These are phyloP conservation scores for Lentinula boryana DNA, from an alignment of 768 basidiomycete species.

Conservation along the genomic window DNA sequence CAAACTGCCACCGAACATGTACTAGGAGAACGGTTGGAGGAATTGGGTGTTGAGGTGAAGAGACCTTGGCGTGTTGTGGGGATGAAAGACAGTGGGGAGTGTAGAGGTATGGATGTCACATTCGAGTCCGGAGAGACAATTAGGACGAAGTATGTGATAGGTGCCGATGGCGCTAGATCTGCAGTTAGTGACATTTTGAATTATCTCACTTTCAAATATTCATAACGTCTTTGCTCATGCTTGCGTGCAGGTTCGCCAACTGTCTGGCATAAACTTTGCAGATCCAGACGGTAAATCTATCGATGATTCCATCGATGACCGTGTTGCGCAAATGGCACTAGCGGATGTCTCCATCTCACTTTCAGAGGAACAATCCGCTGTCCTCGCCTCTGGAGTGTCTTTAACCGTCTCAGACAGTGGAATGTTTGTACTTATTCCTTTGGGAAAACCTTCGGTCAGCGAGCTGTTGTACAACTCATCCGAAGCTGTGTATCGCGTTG, in stretches of 20 bases:
- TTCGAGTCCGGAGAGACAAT: conserved; percentile 1
- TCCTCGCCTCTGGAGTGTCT: neutral
- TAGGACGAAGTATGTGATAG: conserved; percentile 20
- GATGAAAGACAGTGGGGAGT: conserved; percentile 14
- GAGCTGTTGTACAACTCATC: neutral
- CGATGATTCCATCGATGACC: conserved; percentile 15
- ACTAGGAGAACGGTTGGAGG: conserved; percentile 23
- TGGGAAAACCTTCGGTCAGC: conserved; percentile 1
- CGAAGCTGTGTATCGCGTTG: conserved; percentile 5
- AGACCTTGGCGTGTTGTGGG: conserved; percentile 27
- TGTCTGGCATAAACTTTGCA: conserved; percentile 27
- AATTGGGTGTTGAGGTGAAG: conserved; percentile 21
- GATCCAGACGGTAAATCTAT: conserved; percentile 24
- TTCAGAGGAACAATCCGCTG: neutral
- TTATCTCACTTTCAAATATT: conserved; percentile 22
- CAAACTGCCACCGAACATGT: conserved; percentile 34
- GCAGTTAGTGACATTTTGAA: conserved; percentile 14
- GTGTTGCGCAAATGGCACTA: conserved; percentile 27
- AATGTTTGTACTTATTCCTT: neutral
- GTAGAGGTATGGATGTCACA: conserved; percentile 16
- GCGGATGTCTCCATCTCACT: conserved; percentile 31
- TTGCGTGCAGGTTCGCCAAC: conserved; percentile 26
- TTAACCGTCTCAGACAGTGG: neutral
- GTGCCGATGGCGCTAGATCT: conserved; percentile 33
- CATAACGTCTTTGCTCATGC: no score